Conservation (phyloP, 2,329 filamentous ascomycete species). For the Cercospora zeae-maydis region DNA sequence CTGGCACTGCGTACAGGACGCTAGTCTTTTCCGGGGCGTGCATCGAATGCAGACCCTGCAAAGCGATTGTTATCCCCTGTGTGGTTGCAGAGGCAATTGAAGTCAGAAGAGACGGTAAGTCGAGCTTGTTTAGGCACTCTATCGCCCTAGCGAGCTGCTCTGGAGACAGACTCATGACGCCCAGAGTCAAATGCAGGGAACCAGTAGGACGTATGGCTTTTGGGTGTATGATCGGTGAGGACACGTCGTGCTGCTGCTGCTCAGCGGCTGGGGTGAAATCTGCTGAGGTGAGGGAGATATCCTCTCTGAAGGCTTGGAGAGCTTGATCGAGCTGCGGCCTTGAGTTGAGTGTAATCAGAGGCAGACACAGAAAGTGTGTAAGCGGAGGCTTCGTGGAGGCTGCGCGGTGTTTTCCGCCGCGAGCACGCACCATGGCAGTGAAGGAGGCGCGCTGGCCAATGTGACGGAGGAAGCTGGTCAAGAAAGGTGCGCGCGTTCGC, state of each 20-base stretch:
- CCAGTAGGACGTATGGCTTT: constrained; percentile 71
- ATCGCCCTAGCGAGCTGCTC: constrained; percentile 50
- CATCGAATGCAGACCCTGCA: constrained; percentile 58
- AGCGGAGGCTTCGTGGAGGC: constrained; percentile 45
- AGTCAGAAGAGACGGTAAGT: constrained; percentile 27
- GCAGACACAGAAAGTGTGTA: constrained; percentile 75
- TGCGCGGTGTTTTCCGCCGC: constrained; percentile 5
- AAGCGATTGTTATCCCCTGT: constrained; percentile 35
- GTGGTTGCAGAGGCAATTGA: neutral
- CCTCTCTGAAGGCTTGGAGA: constrained; percentile 59
- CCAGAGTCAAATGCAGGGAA: constrained; percentile 80
- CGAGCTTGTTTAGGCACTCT: constrained; percentile 33
- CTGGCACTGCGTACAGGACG: constrained; percentile 63
- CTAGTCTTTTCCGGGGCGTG: constrained; percentile 55
- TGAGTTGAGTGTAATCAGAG: constrained; percentile 61
- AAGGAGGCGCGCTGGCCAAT: neutral
- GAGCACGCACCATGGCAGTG: constrained; percentile 4
- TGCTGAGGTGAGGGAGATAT: constrained; percentile 41
- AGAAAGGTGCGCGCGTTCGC: neutral
- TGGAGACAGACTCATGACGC: constrained; percentile 71
- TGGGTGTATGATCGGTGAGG: constrained; percentile 21
- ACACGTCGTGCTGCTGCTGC: neutral
- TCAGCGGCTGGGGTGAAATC: neutral
- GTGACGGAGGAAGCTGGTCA: neutral
- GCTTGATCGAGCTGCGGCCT: constrained; percentile 62